phyloP scores from a whole-genome alignment of 2,329 filamentous ascomycete genomes.

The Exophiala calicioides region DNA sequence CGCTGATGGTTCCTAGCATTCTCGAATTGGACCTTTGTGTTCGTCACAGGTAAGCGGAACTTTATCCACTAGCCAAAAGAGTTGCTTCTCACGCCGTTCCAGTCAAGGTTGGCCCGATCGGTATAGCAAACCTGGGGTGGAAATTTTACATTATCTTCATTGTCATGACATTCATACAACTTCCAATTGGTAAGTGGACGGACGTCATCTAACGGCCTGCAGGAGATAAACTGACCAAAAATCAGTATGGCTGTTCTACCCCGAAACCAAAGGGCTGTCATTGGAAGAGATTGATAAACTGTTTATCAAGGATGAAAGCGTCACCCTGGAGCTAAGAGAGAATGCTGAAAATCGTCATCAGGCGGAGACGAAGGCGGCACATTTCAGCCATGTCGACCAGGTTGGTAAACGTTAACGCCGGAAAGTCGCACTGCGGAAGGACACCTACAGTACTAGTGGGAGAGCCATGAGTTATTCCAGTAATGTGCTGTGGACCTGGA shows the following conservation, averaged over 20 bases:
- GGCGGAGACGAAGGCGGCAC: no score
- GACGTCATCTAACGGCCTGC: constrained; percentile 40
- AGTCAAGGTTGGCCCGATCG: constrained; percentile 48
- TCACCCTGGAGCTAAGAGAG: no score
- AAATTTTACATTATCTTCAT: constrained; percentile 50
- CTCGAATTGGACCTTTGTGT: constrained; percentile 52
- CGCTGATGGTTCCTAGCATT: constrained; percentile 30
- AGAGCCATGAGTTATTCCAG: no score
- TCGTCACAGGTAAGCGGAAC: constrained; percentile 48
- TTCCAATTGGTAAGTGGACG: constrained; percentile 49
- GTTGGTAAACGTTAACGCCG: no score
- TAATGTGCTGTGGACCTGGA: no score
- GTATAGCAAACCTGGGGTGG: constrained; percentile 44
- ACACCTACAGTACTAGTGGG: no score
- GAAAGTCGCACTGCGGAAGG: no score
- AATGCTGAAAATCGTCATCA: no score
- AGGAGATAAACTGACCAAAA: constrained; percentile 6
- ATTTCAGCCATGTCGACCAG: no score
- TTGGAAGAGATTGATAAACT: constrained; percentile 15
- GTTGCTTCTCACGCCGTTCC: constrained; percentile 55
- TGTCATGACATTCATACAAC: constrained; percentile 48
- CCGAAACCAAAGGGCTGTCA: constrained; percentile 20
- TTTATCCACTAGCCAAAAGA: constrained; percentile 46
- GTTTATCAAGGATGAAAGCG: no score
- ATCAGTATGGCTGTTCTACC: constrained; percentile 15